Evolutionary conservation across 208 protist species (phyloP).

Genomic region (Crithidia fasciculata): DNA sequence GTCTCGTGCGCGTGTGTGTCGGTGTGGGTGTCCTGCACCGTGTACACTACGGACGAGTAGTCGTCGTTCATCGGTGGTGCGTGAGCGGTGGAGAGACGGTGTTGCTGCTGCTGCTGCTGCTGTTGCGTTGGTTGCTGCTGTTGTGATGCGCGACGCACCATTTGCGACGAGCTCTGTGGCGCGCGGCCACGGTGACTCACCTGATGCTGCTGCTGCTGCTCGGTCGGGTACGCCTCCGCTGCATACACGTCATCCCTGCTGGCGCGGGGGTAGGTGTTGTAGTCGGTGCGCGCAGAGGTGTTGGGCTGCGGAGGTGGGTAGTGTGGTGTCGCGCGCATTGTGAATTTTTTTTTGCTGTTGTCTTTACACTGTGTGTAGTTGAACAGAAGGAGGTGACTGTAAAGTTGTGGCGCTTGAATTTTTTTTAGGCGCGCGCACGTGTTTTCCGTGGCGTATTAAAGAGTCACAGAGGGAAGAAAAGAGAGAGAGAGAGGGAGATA

Average conservation of each 20-base stretch:
- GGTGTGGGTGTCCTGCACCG: slow-evolving; percentile 50
- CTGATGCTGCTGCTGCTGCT: neutral
- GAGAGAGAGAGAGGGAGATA: neutral
- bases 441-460: neutral
- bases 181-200: too few species aligned
- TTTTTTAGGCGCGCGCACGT: neutral
- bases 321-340: slow-evolving; percentile 16
- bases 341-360: neutral
- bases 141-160: neutral
- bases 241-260: neutral
- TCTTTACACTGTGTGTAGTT: neutral
- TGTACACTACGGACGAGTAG: slow-evolving; percentile 37
- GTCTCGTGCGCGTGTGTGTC: slow-evolving; percentile 54
- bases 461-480: neutral
- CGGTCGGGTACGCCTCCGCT: neutral
- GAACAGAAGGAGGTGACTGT: neutral
- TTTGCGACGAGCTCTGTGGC: neutral
- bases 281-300: neutral
- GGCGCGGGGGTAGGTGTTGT: neutral
- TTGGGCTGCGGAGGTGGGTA: slow-evolving; percentile 7
- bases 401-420: neutral
- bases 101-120: slow-evolving; percentile 3
- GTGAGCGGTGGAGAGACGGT: neutral
- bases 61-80: slow-evolving; percentile 1
- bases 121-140: slow-evolving; percentile 1